A percentile compares a stretch with the other conserved stretches of the same genome.
These are phyloP conservation scores for Penicillium sp. DNA, from an alignment of 2,329 filamentous ascomycete species.

Conservation along the genomic window DNA sequence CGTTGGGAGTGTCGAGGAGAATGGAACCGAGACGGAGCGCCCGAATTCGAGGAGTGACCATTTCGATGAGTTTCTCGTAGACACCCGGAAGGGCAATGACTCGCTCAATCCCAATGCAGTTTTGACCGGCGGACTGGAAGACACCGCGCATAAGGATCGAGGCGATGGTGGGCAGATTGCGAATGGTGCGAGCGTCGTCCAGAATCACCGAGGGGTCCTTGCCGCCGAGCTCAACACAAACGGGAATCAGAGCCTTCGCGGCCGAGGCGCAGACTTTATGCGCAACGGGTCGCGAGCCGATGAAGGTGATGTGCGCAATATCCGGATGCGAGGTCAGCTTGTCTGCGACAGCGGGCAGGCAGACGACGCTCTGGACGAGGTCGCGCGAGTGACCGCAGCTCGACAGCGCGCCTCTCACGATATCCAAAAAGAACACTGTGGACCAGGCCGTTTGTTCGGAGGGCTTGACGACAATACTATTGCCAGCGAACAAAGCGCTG, in stretches of 20 bases:
- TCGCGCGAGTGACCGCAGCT: constrained; percentile 77
- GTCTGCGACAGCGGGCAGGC: constrained; percentile 77
- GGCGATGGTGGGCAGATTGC: constrained; percentile 62
- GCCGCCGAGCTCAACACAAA: constrained; percentile 86
- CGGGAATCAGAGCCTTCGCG: constrained; percentile 76
- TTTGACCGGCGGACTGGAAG: constrained; percentile 93
- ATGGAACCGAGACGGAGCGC: constrained; percentile 69
- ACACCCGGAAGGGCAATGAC: constrained; percentile 73
- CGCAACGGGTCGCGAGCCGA: constrained; percentile 80
- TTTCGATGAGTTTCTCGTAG: constrained; percentile 65
- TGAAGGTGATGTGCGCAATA: constrained; percentile 90
- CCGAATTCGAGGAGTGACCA: constrained; percentile 67
- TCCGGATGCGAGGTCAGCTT: constrained; percentile 78
- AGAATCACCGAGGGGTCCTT: constrained; percentile 91
- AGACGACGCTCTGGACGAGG: constrained; percentile 77
- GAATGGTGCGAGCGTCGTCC: constrained; percentile 60
- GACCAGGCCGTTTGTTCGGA: constrained; percentile 97
- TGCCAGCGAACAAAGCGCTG: constrained; percentile 82
- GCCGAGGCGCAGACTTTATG: constrained; percentile 83
- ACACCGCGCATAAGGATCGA: constrained; percentile 85
- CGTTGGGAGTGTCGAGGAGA: constrained; percentile 44
- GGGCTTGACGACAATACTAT: constrained; percentile 86
- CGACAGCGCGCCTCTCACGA: constrained; percentile 70
- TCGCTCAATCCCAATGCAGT: constrained; percentile 95
- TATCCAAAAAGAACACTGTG: constrained; percentile 69